Evolutionary conservation across 2,329 filamentous ascomycete genomes (phyloP).

Genomic region (Metarhizium sp.): DNA sequence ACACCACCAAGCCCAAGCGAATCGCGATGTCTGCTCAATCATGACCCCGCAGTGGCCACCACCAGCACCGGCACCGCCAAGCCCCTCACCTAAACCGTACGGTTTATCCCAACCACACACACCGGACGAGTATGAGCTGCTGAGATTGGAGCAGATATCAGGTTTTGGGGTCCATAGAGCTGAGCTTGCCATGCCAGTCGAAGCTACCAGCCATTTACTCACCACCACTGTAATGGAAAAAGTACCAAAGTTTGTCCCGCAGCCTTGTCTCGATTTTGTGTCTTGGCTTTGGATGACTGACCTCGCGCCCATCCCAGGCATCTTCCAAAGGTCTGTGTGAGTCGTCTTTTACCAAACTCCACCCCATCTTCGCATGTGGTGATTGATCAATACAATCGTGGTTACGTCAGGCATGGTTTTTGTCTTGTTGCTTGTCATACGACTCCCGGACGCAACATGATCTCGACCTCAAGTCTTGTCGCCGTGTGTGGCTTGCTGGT

Average conservation of each 20-base stretch:
- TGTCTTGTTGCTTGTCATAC: not conserved
- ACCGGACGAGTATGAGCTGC: not conserved
- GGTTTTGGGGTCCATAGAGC: not conserved
- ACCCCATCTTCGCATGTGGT: not conserved
- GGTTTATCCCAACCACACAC: not conserved
- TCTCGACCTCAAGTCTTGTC: not conserved
- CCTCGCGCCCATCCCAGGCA: not conserved
- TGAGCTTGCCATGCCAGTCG: not conserved
- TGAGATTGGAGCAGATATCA: not conserved
- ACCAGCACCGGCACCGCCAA: not conserved
- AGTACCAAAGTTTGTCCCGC: not conserved
- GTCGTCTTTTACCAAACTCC: not conserved
- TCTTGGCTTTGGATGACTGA: not conserved
- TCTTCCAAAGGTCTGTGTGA: not conserved
- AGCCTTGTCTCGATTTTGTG: not conserved
- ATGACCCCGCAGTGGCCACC: not conserved
- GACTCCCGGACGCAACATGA: not conserved
- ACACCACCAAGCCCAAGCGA: not conserved
- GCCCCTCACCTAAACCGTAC: not conserved
- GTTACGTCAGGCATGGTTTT: not conserved
- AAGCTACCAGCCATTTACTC: not conserved
- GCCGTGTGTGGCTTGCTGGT: not conserved
- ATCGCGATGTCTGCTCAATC: not conserved
- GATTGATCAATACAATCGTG: not conserved
- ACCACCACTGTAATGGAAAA: not conserved